Conservation (phyloP, 495 filamentous ascomycete species). For the Podospora pseudocomata region DNA sequence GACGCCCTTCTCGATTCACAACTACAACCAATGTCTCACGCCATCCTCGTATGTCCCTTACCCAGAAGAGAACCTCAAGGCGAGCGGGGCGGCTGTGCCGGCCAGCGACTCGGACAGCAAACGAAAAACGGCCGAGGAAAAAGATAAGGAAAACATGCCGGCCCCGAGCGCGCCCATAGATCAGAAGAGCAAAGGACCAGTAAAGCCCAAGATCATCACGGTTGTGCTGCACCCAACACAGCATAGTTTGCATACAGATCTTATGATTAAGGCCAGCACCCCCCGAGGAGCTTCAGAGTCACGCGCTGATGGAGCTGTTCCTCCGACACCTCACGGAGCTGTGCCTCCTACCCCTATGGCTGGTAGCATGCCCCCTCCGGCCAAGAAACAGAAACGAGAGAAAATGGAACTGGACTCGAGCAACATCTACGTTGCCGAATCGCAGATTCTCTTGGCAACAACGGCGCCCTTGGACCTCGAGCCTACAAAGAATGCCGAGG, state of each 20-base stretch:
- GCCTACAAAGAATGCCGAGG: conserved; percentile 62
- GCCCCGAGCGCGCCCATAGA: conserved; percentile 44
- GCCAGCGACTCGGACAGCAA: conserved; percentile 22
- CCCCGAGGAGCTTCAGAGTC: conserved; percentile 49
- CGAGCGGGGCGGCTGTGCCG: conserved; percentile 26
- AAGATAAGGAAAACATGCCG: conserved; percentile 51
- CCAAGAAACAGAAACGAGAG: conserved; percentile 64
- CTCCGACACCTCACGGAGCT: conserved; percentile 61
- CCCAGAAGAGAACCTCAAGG: conserved; percentile 54
- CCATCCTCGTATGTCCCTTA: conserved; percentile 83
- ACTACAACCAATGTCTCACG: conserved; percentile 80
- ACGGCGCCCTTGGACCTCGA: conserved; percentile 72
- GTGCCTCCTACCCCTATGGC: conserved; percentile 59
- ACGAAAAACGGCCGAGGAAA: conserved; percentile 33
- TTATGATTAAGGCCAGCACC: conserved; percentile 70
- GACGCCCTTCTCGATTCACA: conserved; percentile 80
- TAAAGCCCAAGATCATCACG: conserved; percentile 65
- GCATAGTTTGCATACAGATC: conserved; percentile 66
- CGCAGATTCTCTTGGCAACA: conserved; percentile 65
- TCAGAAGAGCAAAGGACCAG: conserved; percentile 46
- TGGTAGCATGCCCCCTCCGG: conserved; percentile 51
- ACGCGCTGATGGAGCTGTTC: conserved; percentile 49
- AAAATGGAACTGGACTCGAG: conserved; percentile 70
- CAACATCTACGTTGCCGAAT: conserved; percentile 70
- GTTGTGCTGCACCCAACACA: conserved; percentile 83